A percentile compares a stretch with the other conserved stretches of the same genome.
These are phyloP conservation scores for Macaranga tanarius DNA, from an alignment of 441 rosid species.

Conservation along the genomic window DNA sequence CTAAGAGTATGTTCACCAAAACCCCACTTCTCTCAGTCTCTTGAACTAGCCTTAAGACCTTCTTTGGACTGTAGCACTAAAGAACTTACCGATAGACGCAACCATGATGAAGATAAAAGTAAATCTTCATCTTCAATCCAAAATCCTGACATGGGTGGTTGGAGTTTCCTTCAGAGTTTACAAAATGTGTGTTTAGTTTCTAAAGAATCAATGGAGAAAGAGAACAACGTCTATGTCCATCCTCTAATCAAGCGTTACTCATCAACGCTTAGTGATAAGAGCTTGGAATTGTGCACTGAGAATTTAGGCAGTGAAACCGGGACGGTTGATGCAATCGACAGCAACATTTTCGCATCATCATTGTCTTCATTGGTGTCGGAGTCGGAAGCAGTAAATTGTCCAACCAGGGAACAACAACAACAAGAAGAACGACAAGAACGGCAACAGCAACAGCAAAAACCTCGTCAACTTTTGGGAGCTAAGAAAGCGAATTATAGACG, in stretches of 20 bases:
- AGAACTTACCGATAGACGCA: constrained; percentile 23
- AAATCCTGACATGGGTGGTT: constrained; percentile 36
- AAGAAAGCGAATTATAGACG: constrained; percentile 32
- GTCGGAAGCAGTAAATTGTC: constrained; percentile 18
- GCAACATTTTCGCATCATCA: constrained; percentile 33
- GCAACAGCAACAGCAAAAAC: constrained; percentile 19
- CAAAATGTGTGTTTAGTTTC: constrained; percentile 13
- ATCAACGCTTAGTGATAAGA: constrained; percentile 56
- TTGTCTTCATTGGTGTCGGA: constrained; percentile 28
- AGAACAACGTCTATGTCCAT: constrained; percentile 40
- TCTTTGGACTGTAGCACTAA: constrained; percentile 28
- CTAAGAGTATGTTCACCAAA: constrained; percentile 49
- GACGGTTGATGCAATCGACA: constrained; percentile 40
- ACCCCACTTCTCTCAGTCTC: constrained; percentile 35
- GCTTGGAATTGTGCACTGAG: constrained; percentile 81
- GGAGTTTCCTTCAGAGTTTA: constrained; percentile 57
- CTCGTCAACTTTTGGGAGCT: constrained; percentile 19
- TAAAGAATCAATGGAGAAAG: constrained; percentile 28
- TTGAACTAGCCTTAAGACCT: constrained; percentile 33
- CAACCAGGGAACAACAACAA: constrained; percentile 28
- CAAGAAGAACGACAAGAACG: constrained; percentile 16
- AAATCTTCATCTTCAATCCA: constrained; percentile 1
- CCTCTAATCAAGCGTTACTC: constrained; percentile 44
- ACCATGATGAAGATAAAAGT: constrained; percentile 27
- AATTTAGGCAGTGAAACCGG: constrained; percentile 81